Percentiles rank a stretch among this genome's conserved stretches.
phyloP scores from a whole-genome alignment of 169 alveolate genomes.

The Cryptosporidium xiaoi region DNA sequence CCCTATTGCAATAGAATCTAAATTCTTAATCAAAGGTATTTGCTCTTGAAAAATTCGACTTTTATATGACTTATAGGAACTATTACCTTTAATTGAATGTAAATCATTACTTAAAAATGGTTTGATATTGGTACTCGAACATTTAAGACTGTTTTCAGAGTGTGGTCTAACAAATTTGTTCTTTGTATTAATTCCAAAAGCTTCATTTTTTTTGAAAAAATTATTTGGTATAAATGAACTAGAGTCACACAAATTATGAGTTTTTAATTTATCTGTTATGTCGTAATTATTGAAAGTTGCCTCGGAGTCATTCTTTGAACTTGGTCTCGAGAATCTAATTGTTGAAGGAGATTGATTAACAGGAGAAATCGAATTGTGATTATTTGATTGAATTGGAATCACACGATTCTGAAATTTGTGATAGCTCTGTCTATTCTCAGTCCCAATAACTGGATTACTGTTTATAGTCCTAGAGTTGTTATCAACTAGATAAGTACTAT shows the following conservation, averaged over 20 bases:
- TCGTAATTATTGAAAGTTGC: not conserved
- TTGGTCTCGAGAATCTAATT: slow-evolving; percentile 28
- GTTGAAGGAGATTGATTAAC: slow-evolving; percentile 54
- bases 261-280: not conserved
- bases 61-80: not conserved
- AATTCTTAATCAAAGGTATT: not conserved
- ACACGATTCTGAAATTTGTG: too few relatives aligned
- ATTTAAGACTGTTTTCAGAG: slow-evolving; percentile 13
- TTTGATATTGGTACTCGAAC: not conserved
- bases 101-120: not conserved
- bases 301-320: slow-evolving; percentile 10
- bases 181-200: not conserved
- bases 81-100: not conserved
- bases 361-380: not conserved
- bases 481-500: not conserved
- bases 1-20: slow-evolving; percentile 23
- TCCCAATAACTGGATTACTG: not conserved
- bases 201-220: not conserved
- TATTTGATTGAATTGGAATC: not conserved
- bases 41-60: not conserved
- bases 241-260: not conserved
- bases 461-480: not conserved
- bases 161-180: slow-evolving; percentile 44
- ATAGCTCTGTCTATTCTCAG: not conserved
- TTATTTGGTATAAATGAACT: not conserved